A percentile compares a stretch with the other conserved stretches of the same genome.
phyloP scores from a whole-genome alignment of 352 stramenopile genomes.

The Phytophthora sojae region DNA sequence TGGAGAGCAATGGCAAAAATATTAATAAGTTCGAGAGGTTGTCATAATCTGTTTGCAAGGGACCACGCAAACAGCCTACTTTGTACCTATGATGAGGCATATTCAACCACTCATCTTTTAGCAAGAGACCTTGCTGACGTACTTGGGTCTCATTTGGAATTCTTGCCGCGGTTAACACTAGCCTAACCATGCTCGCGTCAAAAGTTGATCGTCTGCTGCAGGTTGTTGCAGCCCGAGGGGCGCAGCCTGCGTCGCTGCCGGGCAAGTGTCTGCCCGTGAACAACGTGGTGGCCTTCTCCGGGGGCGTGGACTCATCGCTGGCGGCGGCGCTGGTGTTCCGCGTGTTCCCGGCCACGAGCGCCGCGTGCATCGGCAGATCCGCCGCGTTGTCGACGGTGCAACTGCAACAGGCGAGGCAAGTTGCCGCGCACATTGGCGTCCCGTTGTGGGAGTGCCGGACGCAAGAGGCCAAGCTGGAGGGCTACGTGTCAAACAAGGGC shows the following conservation, averaged over 20 bases:
- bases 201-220: conserved; percentile 55
- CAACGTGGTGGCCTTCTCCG: conserved; percentile 93
- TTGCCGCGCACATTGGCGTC: conserved; percentile 92
- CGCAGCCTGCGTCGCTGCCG: neutral
- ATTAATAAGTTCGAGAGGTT: neutral
- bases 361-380: conserved; percentile 94
- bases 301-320: conserved; percentile 96
- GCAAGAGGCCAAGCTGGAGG: conserved; percentile 77
- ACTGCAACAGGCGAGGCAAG: conserved; percentile 83
- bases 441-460: conserved; percentile 90
- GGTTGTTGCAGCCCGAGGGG: conserved; percentile 45
- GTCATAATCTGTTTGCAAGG: neutral
- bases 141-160: neutral
- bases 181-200: conserved; percentile 23
- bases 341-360: conserved; percentile 77
- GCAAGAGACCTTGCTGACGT: neutral
- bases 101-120: conserved; percentile 5
- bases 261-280: conserved; percentile 29
- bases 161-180: neutral
- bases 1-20: conserved; percentile 4
- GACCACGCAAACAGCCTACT: neutral
- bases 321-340: conserved; percentile 91
- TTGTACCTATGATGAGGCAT: neutral
- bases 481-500: conserved; percentile 95
- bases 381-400: conserved; percentile 90